Evolutionary conservation across 2,329 filamentous ascomycete genomes (phyloP).

Genomic region (Fusarium graminum): DNA sequence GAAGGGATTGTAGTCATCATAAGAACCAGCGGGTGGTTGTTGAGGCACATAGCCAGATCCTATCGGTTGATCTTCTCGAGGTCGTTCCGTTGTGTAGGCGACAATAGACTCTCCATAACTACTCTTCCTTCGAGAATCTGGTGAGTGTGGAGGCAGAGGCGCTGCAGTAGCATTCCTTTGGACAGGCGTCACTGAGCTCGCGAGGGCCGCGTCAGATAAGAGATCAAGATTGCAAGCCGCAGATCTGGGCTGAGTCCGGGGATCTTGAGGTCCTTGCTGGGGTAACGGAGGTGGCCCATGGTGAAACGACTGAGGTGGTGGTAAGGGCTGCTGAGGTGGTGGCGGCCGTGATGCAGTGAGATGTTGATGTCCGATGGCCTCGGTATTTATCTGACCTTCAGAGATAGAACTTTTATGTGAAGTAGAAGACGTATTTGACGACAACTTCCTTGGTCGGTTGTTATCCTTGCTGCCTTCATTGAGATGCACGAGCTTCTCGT

Average conservation of each 20-base stretch:
- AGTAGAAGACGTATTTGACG: slow-evolving; percentile 58
- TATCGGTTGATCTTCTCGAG: slow-evolving; percentile 61
- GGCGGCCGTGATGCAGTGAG: slow-evolving; percentile 45
- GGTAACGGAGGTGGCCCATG: slow-evolving; percentile 54
- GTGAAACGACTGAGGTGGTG: slow-evolving; percentile 55
- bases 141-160: slow-evolving; percentile 56
- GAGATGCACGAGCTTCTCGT: slow-evolving; percentile 74
- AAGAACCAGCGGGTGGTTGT: slow-evolving; percentile 53
- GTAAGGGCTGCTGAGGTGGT: slow-evolving; percentile 47
- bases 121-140: slow-evolving; percentile 60
- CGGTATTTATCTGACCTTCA: slow-evolving; percentile 62
- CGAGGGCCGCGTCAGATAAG: slow-evolving; percentile 70
- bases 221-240: slow-evolving; percentile 70
- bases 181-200: slow-evolving; percentile 67
- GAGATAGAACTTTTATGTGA: slow-evolving; percentile 62
- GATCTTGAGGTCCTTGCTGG: slow-evolving; percentile 60
- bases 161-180: slow-evolving; percentile 64
- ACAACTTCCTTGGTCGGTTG: slow-evolving; percentile 65
- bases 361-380: slow-evolving; percentile 61
- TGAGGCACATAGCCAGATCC: slow-evolving; percentile 54
- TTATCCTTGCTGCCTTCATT: slow-evolving; percentile 70
- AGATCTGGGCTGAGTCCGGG: slow-evolving; percentile 60
- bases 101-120: slow-evolving; percentile 62
- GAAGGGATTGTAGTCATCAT: slow-evolving; percentile 71
- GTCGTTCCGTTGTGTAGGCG: slow-evolving; percentile 60